phyloP scores from a whole-genome alignment of 2,329 filamentous ascomycete genomes.

The Alternaria brassicicola region DNA sequence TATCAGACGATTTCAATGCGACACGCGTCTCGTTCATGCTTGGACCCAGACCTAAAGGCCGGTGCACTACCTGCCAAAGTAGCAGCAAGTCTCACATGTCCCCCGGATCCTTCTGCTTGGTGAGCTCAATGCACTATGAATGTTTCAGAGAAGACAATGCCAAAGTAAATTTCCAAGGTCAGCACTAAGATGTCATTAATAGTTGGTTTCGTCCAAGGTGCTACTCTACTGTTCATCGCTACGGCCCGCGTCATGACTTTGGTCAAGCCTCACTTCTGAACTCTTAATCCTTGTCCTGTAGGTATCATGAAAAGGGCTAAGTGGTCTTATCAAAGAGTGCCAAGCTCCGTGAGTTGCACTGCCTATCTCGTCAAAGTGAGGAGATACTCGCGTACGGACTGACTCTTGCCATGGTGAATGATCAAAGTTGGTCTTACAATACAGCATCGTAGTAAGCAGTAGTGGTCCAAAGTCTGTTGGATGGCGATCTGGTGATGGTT shows the following conservation, averaged over 20 bases:
- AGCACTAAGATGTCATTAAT: background rate
- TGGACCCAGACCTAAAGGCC: background rate
- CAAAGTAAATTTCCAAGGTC: background rate
- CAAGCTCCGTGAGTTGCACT: background rate
- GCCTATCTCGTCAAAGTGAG: background rate
- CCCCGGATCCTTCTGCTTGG: background rate
- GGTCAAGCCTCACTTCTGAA: background rate
- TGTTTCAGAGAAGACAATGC: background rate
- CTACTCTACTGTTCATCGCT: background rate
- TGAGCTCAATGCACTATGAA: background rate
- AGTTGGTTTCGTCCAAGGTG: background rate
- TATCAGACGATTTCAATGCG: background rate
- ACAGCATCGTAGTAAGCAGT: background rate
- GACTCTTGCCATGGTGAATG: background rate
- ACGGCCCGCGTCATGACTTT: background rate
- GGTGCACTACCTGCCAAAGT: background rate
- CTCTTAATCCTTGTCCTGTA: background rate
- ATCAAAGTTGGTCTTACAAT: background rate
- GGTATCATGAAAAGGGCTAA: background rate
- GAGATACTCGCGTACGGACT: background rate
- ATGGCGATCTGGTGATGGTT: background rate
- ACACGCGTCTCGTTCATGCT: constrained; percentile 7
- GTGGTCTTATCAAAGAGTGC: background rate
- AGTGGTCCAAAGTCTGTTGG: background rate
- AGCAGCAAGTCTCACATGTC: background rate